phyloP scores from a whole-genome alignment of 1,139 yeast genomes.

The Geotrichum reessii region DNA sequence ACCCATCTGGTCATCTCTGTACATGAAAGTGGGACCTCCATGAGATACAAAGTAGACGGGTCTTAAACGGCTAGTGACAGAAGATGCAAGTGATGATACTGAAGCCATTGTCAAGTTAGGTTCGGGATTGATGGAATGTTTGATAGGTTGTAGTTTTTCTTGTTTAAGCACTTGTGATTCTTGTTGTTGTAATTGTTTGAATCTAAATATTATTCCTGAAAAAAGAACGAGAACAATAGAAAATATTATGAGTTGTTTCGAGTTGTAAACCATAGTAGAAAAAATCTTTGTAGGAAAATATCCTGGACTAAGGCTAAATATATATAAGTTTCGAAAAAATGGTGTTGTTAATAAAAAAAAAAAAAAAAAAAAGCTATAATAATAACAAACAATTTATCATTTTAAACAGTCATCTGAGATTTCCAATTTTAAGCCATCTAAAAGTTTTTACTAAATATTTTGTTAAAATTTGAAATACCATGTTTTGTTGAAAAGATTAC shows the following conservation, averaged over 20 bases:
- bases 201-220: not conserved
- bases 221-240: not conserved
- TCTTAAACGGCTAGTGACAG: conserved; percentile 11
- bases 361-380: not conserved
- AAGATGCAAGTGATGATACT: not conserved
- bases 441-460: not conserved
- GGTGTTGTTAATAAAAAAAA: no score
- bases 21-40: conserved; percentile 74
- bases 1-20: conserved; percentile 36
- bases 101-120: not conserved
- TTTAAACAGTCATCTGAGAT: not conserved
- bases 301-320: not conserved
- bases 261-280: not conserved
- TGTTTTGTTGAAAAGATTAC: not conserved
- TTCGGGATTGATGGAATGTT: not conserved
- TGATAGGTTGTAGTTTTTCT: not conserved
- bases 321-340: not conserved
- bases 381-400: not conserved
- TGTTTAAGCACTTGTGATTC: no score
- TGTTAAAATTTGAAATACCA: not conserved
- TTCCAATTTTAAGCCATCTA: not conserved
- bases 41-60: conserved; percentile 69
- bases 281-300: not conserved
- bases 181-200: not conserved
- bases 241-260: not conserved